These are phyloP conservation scores for Annulohypoxylon nitens DNA, from an alignment of 495 filamentous ascomycete genomes.

Conservation along the genomic window DNA sequence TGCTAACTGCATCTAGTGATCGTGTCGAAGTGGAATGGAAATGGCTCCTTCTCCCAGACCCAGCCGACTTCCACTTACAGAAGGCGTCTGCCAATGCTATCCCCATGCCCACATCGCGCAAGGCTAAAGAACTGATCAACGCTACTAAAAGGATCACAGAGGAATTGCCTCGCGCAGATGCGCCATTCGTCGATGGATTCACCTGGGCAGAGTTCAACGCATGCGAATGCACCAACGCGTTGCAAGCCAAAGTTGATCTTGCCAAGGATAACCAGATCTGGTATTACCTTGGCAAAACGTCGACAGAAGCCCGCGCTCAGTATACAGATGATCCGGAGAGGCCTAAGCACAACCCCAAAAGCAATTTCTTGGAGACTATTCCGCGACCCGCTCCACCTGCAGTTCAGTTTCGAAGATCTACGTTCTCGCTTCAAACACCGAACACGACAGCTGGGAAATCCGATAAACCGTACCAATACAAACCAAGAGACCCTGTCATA, in stretches of 20 bases:
- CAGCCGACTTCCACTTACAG: constrained; percentile 72
- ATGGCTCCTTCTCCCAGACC: constrained; percentile 76
- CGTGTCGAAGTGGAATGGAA: constrained; percentile 81
- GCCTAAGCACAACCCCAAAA: constrained; percentile 66
- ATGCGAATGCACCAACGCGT: constrained; percentile 56
- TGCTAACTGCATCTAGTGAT: constrained; percentile 57
- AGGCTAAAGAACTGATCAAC: constrained; percentile 69
- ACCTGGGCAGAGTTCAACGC: constrained; percentile 89
- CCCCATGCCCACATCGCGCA: constrained; percentile 67
- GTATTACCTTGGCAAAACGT: constrained; percentile 88
- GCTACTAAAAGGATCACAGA: constrained; percentile 69
- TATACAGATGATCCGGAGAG: constrained; percentile 85
- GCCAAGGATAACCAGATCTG: constrained; percentile 79
- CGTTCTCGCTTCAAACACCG: constrained; percentile 49
- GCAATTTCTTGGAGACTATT: constrained; percentile 73
- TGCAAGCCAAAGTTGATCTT: constrained; percentile 73
- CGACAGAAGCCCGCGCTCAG: constrained; percentile 91
- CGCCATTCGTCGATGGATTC: constrained; percentile 73
- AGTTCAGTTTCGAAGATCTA: constrained; percentile 49
- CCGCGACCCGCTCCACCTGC: constrained; percentile 61
- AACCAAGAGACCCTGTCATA: constrained; percentile 59
- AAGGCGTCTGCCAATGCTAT: constrained; percentile 71
- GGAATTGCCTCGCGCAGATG: constrained; percentile 73
- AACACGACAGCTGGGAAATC: constrained; percentile 40
- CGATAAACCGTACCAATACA: constrained; percentile 68